A percentile compares a stretch with the other conserved stretches of the same genome.
phyloP scores from a whole-genome alignment of 306 rosid species.

The Prunus armeniaca region DNA sequence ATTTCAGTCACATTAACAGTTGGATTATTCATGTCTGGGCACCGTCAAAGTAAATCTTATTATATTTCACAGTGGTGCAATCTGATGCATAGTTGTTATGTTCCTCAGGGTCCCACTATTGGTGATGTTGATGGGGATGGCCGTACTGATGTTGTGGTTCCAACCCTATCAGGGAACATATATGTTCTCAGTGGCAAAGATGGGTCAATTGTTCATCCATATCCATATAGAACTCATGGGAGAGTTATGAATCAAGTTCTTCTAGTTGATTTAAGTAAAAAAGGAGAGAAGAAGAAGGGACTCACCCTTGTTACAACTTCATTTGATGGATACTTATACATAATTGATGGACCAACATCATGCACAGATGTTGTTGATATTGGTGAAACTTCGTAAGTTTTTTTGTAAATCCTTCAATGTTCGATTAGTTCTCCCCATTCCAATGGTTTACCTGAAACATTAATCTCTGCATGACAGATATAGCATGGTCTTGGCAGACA shows the following conservation, averaged over 20 bases:
- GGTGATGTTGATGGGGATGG: constrained; percentile 99
- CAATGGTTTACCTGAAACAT: constrained; percentile 3
- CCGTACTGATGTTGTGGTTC: constrained; percentile 87
- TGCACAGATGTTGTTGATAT: constrained; percentile 98
- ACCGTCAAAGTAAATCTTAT: neutral
- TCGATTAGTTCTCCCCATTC: constrained; percentile 21
- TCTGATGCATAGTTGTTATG: constrained; percentile 10
- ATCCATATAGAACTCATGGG: constrained; percentile 92
- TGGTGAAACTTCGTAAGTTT: constrained; percentile 97
- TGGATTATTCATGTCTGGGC: neutral
- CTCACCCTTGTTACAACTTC: constrained; percentile 89
- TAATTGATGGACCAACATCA: constrained; percentile 92
- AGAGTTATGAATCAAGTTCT: constrained; percentile 94
- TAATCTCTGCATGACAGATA: constrained; percentile 56
- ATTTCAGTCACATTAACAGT: neutral
- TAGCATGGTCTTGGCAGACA: constrained; percentile 98
- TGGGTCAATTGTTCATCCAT: constrained; percentile 72
- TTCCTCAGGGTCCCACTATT: constrained; percentile 74
- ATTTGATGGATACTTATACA: constrained; percentile 91
- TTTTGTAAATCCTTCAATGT: constrained; percentile 16
- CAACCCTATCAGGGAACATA: constrained; percentile 87
- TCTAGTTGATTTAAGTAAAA: constrained; percentile 78
- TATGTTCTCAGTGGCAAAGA: constrained; percentile 96
- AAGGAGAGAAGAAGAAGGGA: constrained; percentile 75
- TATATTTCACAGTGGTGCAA: neutral